These are phyloP conservation scores for Cordyceps fumosorosea DNA, from an alignment of 2,329 filamentous ascomycete genomes.

Conservation along the genomic window DNA sequence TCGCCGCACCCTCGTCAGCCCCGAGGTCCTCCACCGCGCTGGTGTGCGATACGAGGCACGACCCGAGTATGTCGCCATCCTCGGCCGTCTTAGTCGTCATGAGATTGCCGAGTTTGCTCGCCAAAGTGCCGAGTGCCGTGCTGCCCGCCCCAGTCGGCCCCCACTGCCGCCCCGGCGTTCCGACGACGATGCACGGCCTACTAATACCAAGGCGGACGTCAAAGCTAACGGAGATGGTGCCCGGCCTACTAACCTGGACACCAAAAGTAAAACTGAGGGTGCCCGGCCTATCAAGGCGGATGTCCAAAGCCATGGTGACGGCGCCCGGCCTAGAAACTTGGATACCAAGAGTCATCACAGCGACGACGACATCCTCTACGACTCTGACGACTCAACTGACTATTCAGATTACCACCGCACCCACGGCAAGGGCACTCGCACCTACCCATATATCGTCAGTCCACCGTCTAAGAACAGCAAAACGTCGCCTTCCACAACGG, in stretches of 20 bases:
- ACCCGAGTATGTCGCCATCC: constrained; percentile 53
- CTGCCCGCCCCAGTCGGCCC: constrained; percentile 25
- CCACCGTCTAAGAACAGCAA: constrained; percentile 25
- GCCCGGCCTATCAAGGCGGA: not conserved
- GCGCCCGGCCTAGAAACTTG: not conserved
- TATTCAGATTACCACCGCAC: constrained; percentile 26
- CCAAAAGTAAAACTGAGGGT: not conserved
- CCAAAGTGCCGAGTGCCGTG: constrained; percentile 41
- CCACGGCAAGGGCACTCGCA: constrained; percentile 24
- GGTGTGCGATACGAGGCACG: constrained; percentile 54
- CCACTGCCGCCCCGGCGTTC: constrained; percentile 7
- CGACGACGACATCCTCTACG: constrained; percentile 24
- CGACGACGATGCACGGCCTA: not conserved
- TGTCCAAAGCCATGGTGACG: not conserved
- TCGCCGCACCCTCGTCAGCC: constrained; percentile 47
- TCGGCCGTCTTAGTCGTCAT: constrained; percentile 47
- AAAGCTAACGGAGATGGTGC: not conserved
- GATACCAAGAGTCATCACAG: constrained; percentile 27
- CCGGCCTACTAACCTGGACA: constrained; percentile 18
- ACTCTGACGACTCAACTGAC: constrained; percentile 27
- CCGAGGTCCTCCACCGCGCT: constrained; percentile 48
- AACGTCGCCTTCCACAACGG: constrained; percentile 29
- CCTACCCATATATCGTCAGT: constrained; percentile 31
- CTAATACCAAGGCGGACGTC: not conserved
- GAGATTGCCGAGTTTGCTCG: constrained; percentile 47